Percentiles rank a stretch among this genome's conserved stretches.
Conservation (phyloP, 352 stramenopile species). For the Phytophthora hybrid region DNA sequence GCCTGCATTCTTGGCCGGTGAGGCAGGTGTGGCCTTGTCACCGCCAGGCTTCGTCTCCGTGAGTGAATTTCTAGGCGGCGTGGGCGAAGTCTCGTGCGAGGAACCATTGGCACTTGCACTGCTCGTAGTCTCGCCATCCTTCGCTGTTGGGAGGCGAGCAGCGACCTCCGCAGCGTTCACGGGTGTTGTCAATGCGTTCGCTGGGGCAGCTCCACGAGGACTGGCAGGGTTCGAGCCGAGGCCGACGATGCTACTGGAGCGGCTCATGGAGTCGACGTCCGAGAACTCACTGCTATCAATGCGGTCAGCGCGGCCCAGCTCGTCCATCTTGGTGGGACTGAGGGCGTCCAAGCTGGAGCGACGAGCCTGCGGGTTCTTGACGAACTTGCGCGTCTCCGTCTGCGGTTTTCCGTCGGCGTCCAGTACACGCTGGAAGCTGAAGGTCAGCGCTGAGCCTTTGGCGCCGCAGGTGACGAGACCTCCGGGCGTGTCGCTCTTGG, state of each 20-base stretch:
- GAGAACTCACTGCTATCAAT: conserved; percentile 57
- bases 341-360: conserved; percentile 54
- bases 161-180: conserved; percentile 31
- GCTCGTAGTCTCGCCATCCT: conserved; percentile 18
- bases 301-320: conserved; percentile 48
- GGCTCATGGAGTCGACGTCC: conserved; percentile 57
- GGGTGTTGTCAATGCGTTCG: conserved; percentile 7
- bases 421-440: conserved; percentile 40
- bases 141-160: conserved; percentile 22
- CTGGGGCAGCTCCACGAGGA: conserved; percentile 28
- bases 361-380: conserved; percentile 58
- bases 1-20: conserved; percentile 15
- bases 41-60: conserved; percentile 12
- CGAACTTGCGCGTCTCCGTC: conserved; percentile 50
- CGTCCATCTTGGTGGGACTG: conserved; percentile 55
- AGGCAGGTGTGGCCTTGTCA: conserved; percentile 8
- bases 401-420: conserved; percentile 37
- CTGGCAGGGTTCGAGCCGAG: conserved; percentile 40
- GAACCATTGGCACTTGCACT: conserved; percentile 11
- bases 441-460: conserved; percentile 53
- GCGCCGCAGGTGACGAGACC: conserved; percentile 57
- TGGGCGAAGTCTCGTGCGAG: conserved; percentile 4
- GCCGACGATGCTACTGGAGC: conserved; percentile 43
- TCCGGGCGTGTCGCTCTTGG: conserved; percentile 55
- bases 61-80: neutral